Evolutionary conservation across 148 eudicot species (phyloP), one percentile per base, ranked within the genome.

Genomic region (Rhododendron kiyosumense): DNA sequence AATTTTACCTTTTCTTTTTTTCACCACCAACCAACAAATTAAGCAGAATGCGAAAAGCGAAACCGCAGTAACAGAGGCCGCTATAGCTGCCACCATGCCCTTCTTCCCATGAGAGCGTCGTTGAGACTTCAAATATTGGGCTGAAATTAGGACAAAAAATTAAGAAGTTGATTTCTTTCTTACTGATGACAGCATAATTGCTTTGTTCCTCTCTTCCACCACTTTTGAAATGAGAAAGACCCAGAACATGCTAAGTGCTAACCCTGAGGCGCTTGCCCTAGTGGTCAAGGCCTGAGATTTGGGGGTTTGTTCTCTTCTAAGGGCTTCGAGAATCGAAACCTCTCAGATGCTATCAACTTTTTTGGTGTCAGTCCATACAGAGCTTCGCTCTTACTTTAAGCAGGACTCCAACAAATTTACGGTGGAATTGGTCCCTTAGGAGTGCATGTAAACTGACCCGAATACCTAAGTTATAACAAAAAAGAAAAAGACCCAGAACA

Each of bases 1-100:
- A 3, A 36, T 52, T 54, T 59, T 88, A 89, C 91, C 93, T 91
- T 81, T 89, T 87, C 65, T 85, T 84, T 79, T 91, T 84, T 78
- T 89, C 83, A 69, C 78, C 30, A 81, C 81, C 49, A 89, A 67
- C 77, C 71, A 89, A 71, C 77, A 85, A 36, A 76, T 20, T 10
- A 79, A 48, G 79, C 65, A 65, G 78, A 85, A 82, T 11, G 85
- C 11, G 54, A 88, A 18, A 41, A 78, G 26, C 52, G 85, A 85
- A 41, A 59, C 34, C 17, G 87, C 87, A 52, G 36, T 88, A 73
- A 49, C 65, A 41, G 84, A 51, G 48, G 71, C 85, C 43, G 84
- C 85, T 18, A 89, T 61, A 78, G 46, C 54, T 46, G 81, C 81
- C 57, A 78, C 81, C 81, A 12, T 78, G 20, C 81, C 54, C 81